phyloP scores from a whole-genome alignment of 2,329 filamentous ascomycete species.

The Incumbomyces lentus region DNA sequence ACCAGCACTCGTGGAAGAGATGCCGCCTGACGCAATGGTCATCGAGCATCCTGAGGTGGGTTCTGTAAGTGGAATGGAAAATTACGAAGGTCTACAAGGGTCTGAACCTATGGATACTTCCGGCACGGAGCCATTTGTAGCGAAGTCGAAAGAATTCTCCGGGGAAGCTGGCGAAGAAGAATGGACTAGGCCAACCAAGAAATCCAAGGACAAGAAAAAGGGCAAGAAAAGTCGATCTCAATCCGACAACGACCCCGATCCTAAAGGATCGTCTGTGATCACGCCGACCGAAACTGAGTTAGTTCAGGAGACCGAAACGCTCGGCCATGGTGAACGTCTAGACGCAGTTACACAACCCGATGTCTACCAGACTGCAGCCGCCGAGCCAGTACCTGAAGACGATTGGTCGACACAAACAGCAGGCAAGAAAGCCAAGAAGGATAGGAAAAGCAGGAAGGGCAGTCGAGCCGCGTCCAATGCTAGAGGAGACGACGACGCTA shows the following conservation, averaged over 20 bases:
- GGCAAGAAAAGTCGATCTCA: slow-evolving; percentile 8
- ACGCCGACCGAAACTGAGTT: not conserved
- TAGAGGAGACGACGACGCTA: not conserved
- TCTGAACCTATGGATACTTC: not conserved
- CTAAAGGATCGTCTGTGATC: not conserved
- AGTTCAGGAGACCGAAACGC: not conserved
- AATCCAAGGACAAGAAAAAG: slow-evolving; percentile 21
- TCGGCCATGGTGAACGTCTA: too few relatives aligned
- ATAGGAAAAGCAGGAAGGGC: slow-evolving; percentile 7
- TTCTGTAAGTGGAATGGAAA: not conserved
- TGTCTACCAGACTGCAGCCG: not conserved
- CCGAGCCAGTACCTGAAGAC: not conserved
- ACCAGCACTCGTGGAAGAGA: too few relatives aligned
- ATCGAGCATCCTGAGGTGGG: not conserved
- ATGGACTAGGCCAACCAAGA: slow-evolving; percentile 18
- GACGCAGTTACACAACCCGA: not conserved
- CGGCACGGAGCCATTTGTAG: not conserved
- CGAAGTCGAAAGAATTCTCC: not conserved
- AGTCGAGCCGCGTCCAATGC: not conserved
- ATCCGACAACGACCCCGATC: not conserved
- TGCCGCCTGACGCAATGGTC: not conserved
- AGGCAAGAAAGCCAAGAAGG: slow-evolving; percentile 8
- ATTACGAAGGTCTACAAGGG: too few relatives aligned
- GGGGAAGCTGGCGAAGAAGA: slow-evolving; percentile 5
- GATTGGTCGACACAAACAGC: not conserved